A percentile compares a stretch with the other conserved stretches of the same genome.
Evolutionary conservation across 306 rosid species (phyloP).

Genomic region (Begonia masoniana): DNA sequence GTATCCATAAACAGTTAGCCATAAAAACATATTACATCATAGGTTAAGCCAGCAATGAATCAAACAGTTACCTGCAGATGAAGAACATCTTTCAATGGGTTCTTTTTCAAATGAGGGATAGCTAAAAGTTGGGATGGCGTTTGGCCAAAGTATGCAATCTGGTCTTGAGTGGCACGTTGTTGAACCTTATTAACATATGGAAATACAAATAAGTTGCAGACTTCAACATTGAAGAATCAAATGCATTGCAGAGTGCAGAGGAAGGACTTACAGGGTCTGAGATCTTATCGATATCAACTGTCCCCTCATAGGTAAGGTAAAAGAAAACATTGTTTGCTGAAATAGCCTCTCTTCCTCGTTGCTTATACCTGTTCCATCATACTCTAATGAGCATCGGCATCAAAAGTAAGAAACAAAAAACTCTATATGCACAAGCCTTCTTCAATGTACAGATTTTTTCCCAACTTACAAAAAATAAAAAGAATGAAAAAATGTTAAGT

Average conservation of each 20-base stretch:
- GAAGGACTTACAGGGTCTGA: constrained; percentile 61
- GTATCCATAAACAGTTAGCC: no score
- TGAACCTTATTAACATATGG: constrained; percentile 46
- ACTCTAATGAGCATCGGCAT: no score
- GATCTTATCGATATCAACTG: constrained; percentile 91
- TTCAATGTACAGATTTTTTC: neutral
- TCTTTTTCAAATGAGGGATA: constrained; percentile 70
- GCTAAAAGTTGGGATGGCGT: constrained; percentile 94
- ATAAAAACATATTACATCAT: neutral
- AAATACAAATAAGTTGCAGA: constrained; percentile 3
- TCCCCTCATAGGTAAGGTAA: constrained; percentile 87
- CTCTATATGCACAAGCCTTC: no score
- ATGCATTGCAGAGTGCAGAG: constrained; percentile 2
- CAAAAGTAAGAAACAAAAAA: no score
- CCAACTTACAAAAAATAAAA: constrained; percentile 15
- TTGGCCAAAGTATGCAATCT: constrained; percentile 97
- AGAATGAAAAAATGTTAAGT: constrained; percentile 6
- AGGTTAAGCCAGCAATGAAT: neutral
- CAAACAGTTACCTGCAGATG: constrained; percentile 74
- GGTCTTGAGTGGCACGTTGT: constrained; percentile 88
- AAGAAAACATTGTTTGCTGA: constrained; percentile 85
- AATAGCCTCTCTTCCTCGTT: constrained; percentile 86
- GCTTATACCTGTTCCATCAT: constrained; percentile 67
- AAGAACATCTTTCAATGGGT: constrained; percentile 68
- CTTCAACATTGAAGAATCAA: constrained; percentile 10